Conservation (phyloP, 345 rosid species). For the Salix exigua region DNA sequence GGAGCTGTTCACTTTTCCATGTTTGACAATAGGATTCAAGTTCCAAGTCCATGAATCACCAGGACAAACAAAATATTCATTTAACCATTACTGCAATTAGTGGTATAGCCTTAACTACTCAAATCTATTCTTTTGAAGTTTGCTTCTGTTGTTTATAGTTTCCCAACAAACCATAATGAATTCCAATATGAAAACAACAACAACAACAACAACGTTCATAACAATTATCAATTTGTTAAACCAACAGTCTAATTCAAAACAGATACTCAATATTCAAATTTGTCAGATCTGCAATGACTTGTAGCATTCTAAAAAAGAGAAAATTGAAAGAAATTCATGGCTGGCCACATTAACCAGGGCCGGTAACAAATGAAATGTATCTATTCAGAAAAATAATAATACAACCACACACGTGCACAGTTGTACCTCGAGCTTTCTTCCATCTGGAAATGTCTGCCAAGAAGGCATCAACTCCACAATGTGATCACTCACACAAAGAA, state of each 20-base stretch:
- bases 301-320: background rate
- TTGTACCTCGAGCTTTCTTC: conserved; percentile 89
- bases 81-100: background rate
- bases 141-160: background rate
- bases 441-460: conserved; percentile 97
- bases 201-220: background rate
- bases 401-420: background rate
- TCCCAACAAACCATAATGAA: background rate
- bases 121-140: background rate
- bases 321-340: background rate
- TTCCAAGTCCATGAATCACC: background rate
- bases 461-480: conserved; percentile 90
- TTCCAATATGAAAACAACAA: background rate
- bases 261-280: background rate
- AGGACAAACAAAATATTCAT: background rate
- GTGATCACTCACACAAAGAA: conserved; percentile 87
- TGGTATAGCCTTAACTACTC: background rate
- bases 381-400: background rate
- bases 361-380: background rate
- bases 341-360: background rate
- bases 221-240: background rate
- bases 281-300: background rate
- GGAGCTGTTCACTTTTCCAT: background rate
- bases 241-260: background rate
- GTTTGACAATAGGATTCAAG: conserved; percentile 8